A percentile compares a stretch with the other conserved stretches of the same genome.
Evolutionary conservation across 306 rosid genomes (phyloP).

Genomic region (Hylodesmum podocarpum): DNA sequence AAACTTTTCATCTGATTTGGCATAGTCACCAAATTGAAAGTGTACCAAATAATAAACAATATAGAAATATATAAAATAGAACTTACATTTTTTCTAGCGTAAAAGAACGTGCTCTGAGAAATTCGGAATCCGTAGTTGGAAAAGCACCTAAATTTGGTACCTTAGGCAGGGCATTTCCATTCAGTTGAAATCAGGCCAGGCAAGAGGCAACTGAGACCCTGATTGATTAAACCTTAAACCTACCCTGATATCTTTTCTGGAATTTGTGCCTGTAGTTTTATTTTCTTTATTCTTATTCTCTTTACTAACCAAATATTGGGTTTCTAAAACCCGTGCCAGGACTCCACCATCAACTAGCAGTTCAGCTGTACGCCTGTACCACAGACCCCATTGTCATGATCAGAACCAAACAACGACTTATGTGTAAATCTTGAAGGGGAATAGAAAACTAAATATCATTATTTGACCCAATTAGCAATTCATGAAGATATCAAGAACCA

Average conservation of each 20-base stretch:
- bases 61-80: background rate
- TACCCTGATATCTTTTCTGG: too few species aligned
- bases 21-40: background rate
- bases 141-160: slow-evolving; percentile 45
- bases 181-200: too few species aligned
- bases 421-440: background rate
- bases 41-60: background rate
- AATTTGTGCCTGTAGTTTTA: too few species aligned
- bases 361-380: slow-evolving; percentile 1
- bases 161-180: slow-evolving; percentile 59
- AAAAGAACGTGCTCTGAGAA: slow-evolving; percentile 49
- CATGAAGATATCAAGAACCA: slow-evolving; percentile 28
- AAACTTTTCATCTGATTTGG: background rate
- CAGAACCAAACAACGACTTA: slow-evolving; percentile 7
- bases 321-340: slow-evolving; percentile 34
- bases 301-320: background rate
- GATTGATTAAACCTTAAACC: too few species aligned
- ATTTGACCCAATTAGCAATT: background rate
- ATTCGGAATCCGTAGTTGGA: slow-evolving; percentile 59
- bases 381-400: slow-evolving; percentile 7
- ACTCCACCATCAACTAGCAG: slow-evolving; percentile 29
- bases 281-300: background rate
- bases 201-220: too few species aligned
- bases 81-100: slow-evolving; percentile 84
- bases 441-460: background rate